Evolutionary conservation across 164 flowering plant genomes (phyloP).

Genomic region (Buxus sempervirens): DNA sequence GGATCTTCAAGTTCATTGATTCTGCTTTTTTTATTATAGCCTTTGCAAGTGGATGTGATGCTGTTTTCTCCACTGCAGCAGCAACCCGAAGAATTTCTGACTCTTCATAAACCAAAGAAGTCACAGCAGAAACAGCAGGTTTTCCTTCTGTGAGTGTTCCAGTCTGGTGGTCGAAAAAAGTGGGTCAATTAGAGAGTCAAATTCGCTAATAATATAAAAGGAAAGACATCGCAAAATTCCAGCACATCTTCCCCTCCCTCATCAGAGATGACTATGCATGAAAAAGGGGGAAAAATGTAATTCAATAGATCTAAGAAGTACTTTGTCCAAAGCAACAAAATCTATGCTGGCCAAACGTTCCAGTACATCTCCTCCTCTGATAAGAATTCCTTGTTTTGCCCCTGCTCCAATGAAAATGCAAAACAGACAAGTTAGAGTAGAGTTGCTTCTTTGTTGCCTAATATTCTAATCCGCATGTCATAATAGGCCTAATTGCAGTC

Average conservation of each 20-base stretch:
- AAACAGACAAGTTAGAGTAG: conserved; percentile 4
- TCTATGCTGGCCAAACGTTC: conserved; percentile 82
- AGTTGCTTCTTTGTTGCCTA: no score
- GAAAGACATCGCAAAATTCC: not conserved
- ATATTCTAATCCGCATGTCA: no score
- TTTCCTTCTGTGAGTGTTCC: conserved; percentile 97
- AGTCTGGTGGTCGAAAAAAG: conserved; percentile 49
- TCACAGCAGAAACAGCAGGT: conserved; percentile 75
- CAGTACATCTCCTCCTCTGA: conserved; percentile 95
- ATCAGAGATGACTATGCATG: not conserved
- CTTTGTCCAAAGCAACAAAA: conserved; percentile 83
- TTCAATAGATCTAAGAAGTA: conserved; percentile 18
- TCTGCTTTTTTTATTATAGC: conserved; percentile 80
- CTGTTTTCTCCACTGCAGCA: conserved; percentile 96
- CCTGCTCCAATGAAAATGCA: conserved; percentile 41
- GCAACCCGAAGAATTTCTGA: conserved; percentile 73
- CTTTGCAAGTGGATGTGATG: conserved; percentile 87
- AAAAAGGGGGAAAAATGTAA: not conserved
- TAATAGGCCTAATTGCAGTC: no score
- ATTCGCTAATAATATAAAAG: not conserved
- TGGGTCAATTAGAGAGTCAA: conserved; percentile 3
- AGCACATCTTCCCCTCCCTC: not conserved
- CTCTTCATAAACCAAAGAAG: conserved; percentile 54
- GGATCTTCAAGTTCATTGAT: conserved; percentile 53
- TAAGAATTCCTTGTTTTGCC: conserved; percentile 89